Evolutionary conservation across 2,329 filamentous ascomycete species (phyloP).

Genomic region (Hymenoscyphus scutula): DNA sequence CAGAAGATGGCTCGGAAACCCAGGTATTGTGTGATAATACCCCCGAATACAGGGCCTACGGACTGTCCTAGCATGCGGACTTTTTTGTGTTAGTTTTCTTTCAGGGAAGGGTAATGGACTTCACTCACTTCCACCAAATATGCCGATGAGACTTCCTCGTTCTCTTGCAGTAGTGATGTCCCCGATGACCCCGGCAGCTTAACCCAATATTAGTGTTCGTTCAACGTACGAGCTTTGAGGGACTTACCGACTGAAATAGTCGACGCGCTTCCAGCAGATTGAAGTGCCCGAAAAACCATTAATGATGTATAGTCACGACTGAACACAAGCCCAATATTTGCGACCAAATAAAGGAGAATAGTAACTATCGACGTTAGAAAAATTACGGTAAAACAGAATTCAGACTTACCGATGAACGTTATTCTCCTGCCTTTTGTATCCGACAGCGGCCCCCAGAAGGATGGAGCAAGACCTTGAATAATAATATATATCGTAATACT

Average conservation of each 20-base stretch:
- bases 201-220: neutral
- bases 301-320: constrained; percentile 18
- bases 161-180: neutral
- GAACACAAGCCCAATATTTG: constrained; percentile 44
- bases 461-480: constrained; percentile 49
- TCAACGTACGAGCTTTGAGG: neutral
- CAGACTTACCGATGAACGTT: constrained; percentile 41
- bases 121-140: neutral
- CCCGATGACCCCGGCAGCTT: neutral
- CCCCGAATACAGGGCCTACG: neutral
- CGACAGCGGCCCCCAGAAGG: constrained; percentile 48
- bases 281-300: constrained; percentile 43
- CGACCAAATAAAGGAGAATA: too few species aligned
- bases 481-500: constrained; percentile 49
- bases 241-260: constrained; percentile 47
- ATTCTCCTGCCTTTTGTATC: constrained; percentile 46
- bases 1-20: neutral
- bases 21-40: neutral
- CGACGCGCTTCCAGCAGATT: constrained; percentile 48
- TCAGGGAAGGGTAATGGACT: too few species aligned
- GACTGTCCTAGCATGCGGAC: neutral
- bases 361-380: constrained; percentile 42
- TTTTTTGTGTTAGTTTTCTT: too few species aligned
- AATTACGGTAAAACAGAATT: constrained; percentile 42
- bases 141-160: neutral